phyloP scores from a whole-genome alignment of 441 rosid species.

The Biscutella laevigata region DNA sequence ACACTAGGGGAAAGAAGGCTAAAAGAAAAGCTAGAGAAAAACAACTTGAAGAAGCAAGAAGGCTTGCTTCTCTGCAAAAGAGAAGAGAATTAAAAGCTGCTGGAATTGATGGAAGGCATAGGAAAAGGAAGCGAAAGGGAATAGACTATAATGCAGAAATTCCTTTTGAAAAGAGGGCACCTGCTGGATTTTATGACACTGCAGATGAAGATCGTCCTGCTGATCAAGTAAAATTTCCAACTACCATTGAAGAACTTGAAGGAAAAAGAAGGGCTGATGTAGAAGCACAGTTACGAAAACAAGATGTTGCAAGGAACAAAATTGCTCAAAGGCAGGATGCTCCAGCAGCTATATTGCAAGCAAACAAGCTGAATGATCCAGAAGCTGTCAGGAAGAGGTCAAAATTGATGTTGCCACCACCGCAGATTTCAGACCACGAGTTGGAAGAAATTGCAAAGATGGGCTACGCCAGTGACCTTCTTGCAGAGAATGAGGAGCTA shows the following conservation, averaged over 20 bases:
- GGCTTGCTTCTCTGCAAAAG: conserved; percentile 97
- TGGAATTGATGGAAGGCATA: conserved; percentile 71
- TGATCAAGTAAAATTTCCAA: conserved; percentile 74
- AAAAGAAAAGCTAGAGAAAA: conserved; percentile 97
- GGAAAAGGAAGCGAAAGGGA: conserved; percentile 84
- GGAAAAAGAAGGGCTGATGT: conserved; percentile 86
- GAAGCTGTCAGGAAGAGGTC: conserved; percentile 93
- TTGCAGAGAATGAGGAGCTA: conserved; percentile 72
- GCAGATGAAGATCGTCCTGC: conserved; percentile 81
- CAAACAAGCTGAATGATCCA: conserved; percentile 94
- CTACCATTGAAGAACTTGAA: conserved; percentile 89
- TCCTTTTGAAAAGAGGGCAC: conserved; percentile 95
- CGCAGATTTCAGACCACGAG: conserved; percentile 92
- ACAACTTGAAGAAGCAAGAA: conserved; percentile 96
- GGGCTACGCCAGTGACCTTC: conserved; percentile 91
- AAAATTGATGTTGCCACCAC: conserved; percentile 92
- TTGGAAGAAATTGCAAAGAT: conserved; percentile 94
- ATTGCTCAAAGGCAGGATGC: conserved; percentile 94
- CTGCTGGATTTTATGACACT: conserved; percentile 88
- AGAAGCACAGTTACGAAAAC: conserved; percentile 82
- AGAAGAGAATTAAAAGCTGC: conserved; percentile 97
- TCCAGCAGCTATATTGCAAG: conserved; percentile 86
- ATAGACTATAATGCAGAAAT: conserved; percentile 93
- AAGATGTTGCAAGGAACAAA: conserved; percentile 77
- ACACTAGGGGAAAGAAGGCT: conserved; percentile 94